phyloP scores from a whole-genome alignment of 768 basidiomycete genomes.

The Pleurotus ostreatus region DNA sequence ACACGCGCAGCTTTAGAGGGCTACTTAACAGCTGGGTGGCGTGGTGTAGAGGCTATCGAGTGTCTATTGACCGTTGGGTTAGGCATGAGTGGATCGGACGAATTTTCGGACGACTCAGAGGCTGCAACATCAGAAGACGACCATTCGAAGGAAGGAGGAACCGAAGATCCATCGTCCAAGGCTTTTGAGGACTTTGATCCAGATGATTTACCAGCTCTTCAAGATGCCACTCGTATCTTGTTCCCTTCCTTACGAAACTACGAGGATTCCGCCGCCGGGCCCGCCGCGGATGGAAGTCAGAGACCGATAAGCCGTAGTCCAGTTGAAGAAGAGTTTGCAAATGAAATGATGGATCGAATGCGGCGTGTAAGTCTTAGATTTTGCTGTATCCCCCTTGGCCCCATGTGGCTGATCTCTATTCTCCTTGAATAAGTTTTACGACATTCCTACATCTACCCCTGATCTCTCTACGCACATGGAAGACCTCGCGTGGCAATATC shows the following conservation, averaged over 20 bases:
- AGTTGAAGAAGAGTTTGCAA: conserved; percentile 68
- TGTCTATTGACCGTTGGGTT: conserved; percentile 72
- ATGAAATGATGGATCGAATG: conserved; percentile 71
- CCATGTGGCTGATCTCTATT: background rate
- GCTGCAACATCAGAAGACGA: conserved; percentile 7
- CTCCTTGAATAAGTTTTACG: conserved; percentile 56
- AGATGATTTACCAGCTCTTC: conserved; percentile 67
- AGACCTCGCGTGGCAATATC: conserved; percentile 73
- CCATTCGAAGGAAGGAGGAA: conserved; percentile 8
- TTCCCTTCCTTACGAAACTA: conserved; percentile 50
- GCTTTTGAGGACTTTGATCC: conserved; percentile 63
- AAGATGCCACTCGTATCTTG: conserved; percentile 62
- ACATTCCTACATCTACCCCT: conserved; percentile 64
- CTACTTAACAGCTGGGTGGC: conserved; percentile 80
- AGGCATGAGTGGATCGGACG: conserved; percentile 29
- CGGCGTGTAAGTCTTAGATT: conserved; percentile 48
- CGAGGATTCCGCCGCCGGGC: too few relatives aligned
- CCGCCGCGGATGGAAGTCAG: too few relatives aligned
- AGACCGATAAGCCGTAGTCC: background rate
- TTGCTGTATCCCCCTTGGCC: background rate
- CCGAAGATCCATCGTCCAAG: conserved; percentile 22
- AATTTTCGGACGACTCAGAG: background rate
- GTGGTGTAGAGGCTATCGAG: conserved; percentile 64
- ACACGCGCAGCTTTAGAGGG: conserved; percentile 86
- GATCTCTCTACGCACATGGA: conserved; percentile 81